These are phyloP conservation scores for Pseudozyma flocculosa DNA, from an alignment of 1,284 basidiomycete species.

Conservation along the genomic window DNA sequence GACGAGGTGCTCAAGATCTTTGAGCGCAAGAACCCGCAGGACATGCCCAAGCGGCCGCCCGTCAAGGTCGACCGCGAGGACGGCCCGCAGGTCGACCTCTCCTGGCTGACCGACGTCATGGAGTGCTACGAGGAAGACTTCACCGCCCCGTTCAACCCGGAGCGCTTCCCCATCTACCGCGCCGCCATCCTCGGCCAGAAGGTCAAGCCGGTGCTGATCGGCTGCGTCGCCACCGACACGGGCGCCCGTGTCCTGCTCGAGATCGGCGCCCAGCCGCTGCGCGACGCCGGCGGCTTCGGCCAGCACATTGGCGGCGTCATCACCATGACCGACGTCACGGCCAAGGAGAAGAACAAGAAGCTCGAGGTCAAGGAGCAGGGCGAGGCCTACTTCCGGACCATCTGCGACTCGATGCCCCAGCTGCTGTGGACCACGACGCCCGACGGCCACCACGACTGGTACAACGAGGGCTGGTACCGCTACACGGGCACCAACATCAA, in stretches of 20 bases:
- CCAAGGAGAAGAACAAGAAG: conserved; percentile 12
- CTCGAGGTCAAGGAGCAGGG: conserved; percentile 37
- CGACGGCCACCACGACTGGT: conserved; percentile 52
- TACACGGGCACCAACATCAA: conserved; percentile 54
- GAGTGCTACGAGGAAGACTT: conserved; percentile 48
- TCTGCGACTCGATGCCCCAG: conserved; percentile 54
- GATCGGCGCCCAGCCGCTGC: conserved; percentile 44
- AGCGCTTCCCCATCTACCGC: conserved; percentile 48
- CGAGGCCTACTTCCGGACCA: conserved; percentile 47
- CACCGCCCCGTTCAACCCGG: conserved; percentile 32
- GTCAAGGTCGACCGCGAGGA: conserved; percentile 15
- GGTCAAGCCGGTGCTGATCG: conserved; percentile 32
- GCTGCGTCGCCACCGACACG: conserved; percentile 32
- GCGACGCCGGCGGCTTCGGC: conserved; percentile 43
- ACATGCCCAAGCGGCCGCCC: conserved; percentile 10
- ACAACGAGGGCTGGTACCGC: conserved; percentile 52
- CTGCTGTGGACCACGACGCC: conserved; percentile 57
- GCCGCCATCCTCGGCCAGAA: conserved; percentile 40
- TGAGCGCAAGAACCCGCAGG: conserved; percentile 31
- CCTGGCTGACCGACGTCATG: conserved; percentile 47
- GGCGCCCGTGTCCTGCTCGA: conserved; percentile 29
- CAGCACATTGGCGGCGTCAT: conserved; percentile 50
- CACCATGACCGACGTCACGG: conserved; percentile 40
- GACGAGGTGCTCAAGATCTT: conserved; percentile 44
- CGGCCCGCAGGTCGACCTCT: conserved; percentile 30